Conservation (phyloP, 129 eudicot species). For the Tagetes patula region DNA sequence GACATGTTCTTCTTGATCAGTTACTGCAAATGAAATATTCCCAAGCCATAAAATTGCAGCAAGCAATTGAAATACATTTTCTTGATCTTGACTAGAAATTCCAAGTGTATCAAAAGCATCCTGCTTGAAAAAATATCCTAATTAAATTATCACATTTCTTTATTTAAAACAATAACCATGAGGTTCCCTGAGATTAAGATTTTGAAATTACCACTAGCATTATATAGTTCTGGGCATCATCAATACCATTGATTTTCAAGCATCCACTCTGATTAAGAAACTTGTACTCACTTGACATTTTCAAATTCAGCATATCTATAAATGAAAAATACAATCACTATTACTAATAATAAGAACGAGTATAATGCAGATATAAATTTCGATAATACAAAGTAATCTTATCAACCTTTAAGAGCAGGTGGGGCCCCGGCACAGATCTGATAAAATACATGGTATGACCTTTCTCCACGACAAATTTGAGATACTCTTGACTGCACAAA, state of each 20-base stretch:
- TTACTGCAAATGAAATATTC: conserved; percentile 62
- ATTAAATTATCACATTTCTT: not conserved
- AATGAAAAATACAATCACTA: not conserved
- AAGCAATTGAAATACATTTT: conserved; percentile 65
- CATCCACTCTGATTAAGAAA: conserved; percentile 84
- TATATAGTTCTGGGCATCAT: conserved; percentile 67
- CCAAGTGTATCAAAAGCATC: conserved; percentile 36
- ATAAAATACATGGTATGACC: conserved; percentile 92
- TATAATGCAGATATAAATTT: not conserved
- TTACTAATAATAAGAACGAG: not conserved
- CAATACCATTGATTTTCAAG: conserved; percentile 59
- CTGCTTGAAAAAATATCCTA: not conserved
- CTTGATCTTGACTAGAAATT: conserved; percentile 58
- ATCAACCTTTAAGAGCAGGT: conserved; percentile 64
- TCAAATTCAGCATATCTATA: conserved; percentile 70
- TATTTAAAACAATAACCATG: not conserved
- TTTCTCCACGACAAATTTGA: conserved; percentile 78
- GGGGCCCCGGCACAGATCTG: conserved; percentile 97
- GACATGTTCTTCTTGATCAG: conserved; percentile 59
- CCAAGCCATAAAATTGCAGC: conserved; percentile 95
- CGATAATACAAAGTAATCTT: not conserved
- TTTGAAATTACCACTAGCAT: conserved; percentile 53
- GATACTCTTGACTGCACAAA: conserved; percentile 87
- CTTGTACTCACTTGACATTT: conserved; percentile 62
- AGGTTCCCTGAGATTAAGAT: not conserved